A percentile compares a stretch with the other conserved stretches of the same genome.
phyloP scores from a whole-genome alignment of 345 rosid genomes.

The Boechera retrofracta region DNA sequence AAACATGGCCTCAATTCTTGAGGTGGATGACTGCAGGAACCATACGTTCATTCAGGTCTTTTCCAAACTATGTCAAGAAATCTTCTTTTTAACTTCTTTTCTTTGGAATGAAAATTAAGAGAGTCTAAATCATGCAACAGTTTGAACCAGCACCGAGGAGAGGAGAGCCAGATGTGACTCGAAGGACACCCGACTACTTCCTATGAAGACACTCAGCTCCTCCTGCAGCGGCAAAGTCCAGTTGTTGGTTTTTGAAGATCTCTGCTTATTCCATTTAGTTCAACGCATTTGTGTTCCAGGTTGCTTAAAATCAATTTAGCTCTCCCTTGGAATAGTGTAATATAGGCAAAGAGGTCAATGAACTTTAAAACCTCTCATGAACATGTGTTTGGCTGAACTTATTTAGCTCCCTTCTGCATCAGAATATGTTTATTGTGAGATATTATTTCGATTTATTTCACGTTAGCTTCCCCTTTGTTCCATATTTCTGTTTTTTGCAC shows the following conservation, averaged over 20 bases:
- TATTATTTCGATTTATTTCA: conserved; percentile 25
- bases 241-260: conserved; percentile 43
- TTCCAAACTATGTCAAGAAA: conserved; percentile 17
- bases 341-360: conserved; percentile 43
- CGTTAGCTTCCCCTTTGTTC: neutral
- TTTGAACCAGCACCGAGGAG: conserved; percentile 99
- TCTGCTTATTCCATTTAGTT: conserved; percentile 44
- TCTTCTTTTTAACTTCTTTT: neutral
- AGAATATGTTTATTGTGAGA: conserved; percentile 37
- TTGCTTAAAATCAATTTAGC: conserved; percentile 37
- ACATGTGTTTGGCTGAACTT: conserved; percentile 40
- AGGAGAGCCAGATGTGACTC: conserved; percentile 98
- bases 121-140: conserved; percentile 49
- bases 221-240: conserved; percentile 35
- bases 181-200: conserved; percentile 97
- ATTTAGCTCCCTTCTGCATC: conserved; percentile 37
- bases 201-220: conserved; percentile 48
- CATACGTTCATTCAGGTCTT: conserved; percentile 96
- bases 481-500: conserved; percentile 7
- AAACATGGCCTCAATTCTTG: conserved; percentile 98
- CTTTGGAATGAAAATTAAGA: neutral
- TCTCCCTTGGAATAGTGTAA: conserved; percentile 42
- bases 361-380: conserved; percentile 29
- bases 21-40: conserved; percentile 90
- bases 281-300: conserved; percentile 41